A percentile compares a stretch with the other conserved stretches of the same genome.
These are phyloP conservation scores for Striga asiatica DNA, from an alignment of 257 asterid species.

Conservation along the genomic window DNA sequence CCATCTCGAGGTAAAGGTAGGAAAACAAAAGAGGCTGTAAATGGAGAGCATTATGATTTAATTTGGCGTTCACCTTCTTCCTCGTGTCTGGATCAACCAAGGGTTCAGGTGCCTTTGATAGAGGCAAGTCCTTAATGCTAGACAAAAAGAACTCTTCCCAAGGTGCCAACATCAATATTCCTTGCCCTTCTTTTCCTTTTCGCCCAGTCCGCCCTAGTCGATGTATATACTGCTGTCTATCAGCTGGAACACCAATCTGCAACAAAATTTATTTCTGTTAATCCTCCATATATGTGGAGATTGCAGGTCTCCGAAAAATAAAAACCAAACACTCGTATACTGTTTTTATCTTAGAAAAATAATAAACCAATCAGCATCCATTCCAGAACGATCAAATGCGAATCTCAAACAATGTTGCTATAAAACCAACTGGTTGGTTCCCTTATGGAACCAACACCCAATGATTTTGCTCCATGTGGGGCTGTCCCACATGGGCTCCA, in stretches of 20 bases:
- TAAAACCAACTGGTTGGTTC: too few relatives aligned
- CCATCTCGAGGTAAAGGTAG: too few relatives aligned
- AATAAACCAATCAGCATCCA: not conserved
- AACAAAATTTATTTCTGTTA: constrained; percentile 6
- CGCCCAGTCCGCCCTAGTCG: constrained; percentile 98
- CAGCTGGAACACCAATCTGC: constrained; percentile 88
- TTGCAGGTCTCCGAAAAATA: too few relatives aligned
- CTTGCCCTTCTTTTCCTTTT: constrained; percentile 93
- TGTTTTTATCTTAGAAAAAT: too few relatives aligned
- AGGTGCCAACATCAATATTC: constrained; percentile 78
- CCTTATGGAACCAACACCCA: too few relatives aligned
- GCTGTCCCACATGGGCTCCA: too few relatives aligned
- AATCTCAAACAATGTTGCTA: not conserved
- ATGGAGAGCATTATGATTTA: too few relatives aligned
- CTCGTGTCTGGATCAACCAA: constrained; percentile 72
- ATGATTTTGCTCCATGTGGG: too few relatives aligned
- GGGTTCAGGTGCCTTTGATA: constrained; percentile 63
- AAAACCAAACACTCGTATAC: too few relatives aligned
- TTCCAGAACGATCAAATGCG: not conserved
- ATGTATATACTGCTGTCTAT: constrained; percentile 83
- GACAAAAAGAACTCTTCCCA: constrained; percentile 97
- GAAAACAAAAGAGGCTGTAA: too few relatives aligned
- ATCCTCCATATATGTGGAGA: not conserved
- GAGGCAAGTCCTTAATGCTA: constrained; percentile 62
- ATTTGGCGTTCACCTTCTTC: constrained; percentile 57